Evolutionary conservation across 257 asterid species (phyloP).

Genomic region (Coffea canephora): DNA sequence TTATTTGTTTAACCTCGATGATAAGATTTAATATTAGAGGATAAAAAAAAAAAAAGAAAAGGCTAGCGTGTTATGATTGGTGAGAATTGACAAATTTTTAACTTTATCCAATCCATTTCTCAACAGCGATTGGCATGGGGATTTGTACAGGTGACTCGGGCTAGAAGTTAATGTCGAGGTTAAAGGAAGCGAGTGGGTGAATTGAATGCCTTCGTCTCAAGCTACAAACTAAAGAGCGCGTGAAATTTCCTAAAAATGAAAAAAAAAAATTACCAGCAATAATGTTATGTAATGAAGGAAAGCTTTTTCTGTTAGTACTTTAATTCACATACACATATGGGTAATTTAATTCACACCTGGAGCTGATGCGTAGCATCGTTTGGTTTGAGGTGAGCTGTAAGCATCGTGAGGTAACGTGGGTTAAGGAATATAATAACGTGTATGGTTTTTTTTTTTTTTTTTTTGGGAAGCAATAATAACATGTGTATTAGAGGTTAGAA

Average conservation of each 20-base stretch:
- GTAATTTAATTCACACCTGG: background rate
- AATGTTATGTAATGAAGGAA: background rate
- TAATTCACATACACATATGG: too few species aligned
- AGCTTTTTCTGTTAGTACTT: too few species aligned
- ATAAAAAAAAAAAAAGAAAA: slow-evolving; percentile 13
- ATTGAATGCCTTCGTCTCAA: background rate
- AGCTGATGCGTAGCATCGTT: background rate
- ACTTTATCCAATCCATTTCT: slow-evolving; percentile 20
- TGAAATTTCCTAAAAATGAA: background rate
- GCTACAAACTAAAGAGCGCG: background rate
- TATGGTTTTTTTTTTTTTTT: too few species aligned
- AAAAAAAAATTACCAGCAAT: background rate
- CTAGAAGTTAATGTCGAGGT: slow-evolving; percentile 10
- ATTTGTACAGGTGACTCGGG: slow-evolving; percentile 22
- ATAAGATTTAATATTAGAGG: slow-evolving; percentile 6
- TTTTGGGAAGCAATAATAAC: too few species aligned
- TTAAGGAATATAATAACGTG: slow-evolving; percentile 80
- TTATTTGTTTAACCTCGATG: background rate
- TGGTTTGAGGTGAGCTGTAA: slow-evolving; percentile 65
- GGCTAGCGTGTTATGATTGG: slow-evolving; percentile 5
- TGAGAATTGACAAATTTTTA: slow-evolving; percentile 5
- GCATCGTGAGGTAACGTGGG: slow-evolving; percentile 93
- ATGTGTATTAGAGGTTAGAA: slow-evolving; percentile 30
- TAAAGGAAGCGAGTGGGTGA: background rate
- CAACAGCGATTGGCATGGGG: slow-evolving; percentile 24